Evolutionary conservation across 257 asterid genomes (phyloP).

Genomic region (Solanum gracilifrons): DNA sequence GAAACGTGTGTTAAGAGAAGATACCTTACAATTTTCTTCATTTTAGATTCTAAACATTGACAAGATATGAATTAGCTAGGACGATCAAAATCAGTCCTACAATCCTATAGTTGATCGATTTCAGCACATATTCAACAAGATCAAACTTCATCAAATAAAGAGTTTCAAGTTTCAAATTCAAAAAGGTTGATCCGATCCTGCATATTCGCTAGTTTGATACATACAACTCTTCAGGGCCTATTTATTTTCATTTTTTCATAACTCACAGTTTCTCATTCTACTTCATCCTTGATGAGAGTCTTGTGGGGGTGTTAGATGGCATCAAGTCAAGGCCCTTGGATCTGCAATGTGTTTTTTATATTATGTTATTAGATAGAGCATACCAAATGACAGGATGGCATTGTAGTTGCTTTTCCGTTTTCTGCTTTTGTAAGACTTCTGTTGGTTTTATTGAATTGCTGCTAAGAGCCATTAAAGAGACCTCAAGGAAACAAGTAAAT

Average conservation of each 20-base stretch:
- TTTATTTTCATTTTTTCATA: not conserved
- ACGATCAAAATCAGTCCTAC: not conserved
- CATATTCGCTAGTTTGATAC: no score
- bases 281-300: not conserved
- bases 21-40: not conserved
- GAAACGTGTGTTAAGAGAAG: not conserved
- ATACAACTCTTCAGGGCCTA: not conserved
- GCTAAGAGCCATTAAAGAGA: not conserved
- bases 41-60: not conserved
- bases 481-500: no score
- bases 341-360: not conserved
- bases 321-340: not conserved
- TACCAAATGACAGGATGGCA: not conserved
- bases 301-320: not conserved
- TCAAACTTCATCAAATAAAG: not conserved
- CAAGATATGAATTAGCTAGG: not conserved
- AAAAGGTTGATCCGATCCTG: not conserved
- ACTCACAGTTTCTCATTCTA: not conserved
- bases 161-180: no score
- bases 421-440: not conserved
- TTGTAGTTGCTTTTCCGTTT: not conserved
- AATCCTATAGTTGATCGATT: not conserved
- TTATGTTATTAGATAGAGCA: no score
- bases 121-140: not conserved
- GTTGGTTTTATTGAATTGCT: not conserved